Percentiles rank a stretch among this genome's conserved stretches.
phyloP scores from a whole-genome alignment of 441 rosid genomes.

The Hura crepitans region DNA sequence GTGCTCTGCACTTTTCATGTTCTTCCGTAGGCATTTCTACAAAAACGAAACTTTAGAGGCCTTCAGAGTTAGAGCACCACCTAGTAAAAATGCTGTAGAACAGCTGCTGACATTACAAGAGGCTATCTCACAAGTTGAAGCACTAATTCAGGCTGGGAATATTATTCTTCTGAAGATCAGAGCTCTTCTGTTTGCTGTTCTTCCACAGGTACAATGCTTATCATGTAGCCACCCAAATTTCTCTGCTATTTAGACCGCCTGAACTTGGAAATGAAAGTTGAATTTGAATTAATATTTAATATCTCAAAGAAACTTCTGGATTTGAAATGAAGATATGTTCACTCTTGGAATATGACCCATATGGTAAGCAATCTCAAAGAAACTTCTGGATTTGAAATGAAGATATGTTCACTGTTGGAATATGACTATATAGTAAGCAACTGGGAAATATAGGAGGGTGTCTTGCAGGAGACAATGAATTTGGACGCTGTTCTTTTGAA shows the following conservation, averaged over 20 bases:
- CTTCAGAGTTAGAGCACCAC: conserved; percentile 59
- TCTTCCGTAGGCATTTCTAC: conserved; percentile 49
- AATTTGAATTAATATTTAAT: conserved; percentile 7
- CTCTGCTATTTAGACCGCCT: not conserved
- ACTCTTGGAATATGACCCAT: not conserved
- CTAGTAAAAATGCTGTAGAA: conserved; percentile 76
- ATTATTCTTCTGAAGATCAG: conserved; percentile 76
- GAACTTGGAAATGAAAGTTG: not conserved
- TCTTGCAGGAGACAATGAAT: not conserved
- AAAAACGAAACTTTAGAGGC: conserved; percentile 53
- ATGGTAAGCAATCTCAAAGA: not conserved
- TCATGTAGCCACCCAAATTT: not conserved
- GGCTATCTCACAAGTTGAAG: conserved; percentile 58
- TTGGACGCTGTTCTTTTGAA: not conserved
- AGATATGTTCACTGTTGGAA: not conserved
- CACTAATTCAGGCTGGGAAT: conserved; percentile 67
- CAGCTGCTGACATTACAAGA: conserved; percentile 77
- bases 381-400: not conserved
- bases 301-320: not conserved
- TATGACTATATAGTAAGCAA: not conserved
- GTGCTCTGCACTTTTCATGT: conserved; percentile 52
- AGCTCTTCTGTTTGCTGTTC: conserved; percentile 68
- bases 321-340: not conserved
- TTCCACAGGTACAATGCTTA: conserved; percentile 59
- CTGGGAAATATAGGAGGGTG: not conserved